Evolutionary conservation across 2,329 filamentous ascomycete genomes (phyloP), one percentile per base, ranked within the genome.

Genomic region (Huntiella moniliformis): DNA sequence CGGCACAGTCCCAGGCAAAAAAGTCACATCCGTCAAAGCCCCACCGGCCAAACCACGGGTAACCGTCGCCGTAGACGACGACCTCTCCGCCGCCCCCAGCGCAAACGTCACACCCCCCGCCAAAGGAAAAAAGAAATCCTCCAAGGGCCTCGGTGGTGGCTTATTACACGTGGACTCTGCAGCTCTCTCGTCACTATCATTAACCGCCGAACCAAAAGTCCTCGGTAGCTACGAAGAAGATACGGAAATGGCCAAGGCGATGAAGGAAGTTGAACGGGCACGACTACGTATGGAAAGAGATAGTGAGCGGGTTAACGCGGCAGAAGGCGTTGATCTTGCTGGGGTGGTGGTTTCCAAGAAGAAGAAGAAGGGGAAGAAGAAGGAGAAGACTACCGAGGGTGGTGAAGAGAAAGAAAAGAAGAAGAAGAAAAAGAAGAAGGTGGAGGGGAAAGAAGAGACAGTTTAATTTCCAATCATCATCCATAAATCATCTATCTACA

Each of bases 121-220:
- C 44, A 31, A 36, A 16, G 28, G 43, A 42, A 34, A 82, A 76
- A 56, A 53, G 61, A 3, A 68, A 66, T 37, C 55, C 57, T 74
- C 79, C 42, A 49, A 70, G 73, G 45, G 42, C 34, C 15, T 42
- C 28, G 22, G 22, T 28, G 22, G 22, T 39, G 64, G 69, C 4
- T 65, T 95, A 1, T 71, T 98, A 1, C 76, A 87, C 52, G 81
- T 96, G 1, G 86, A 95, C 61, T 93, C 86, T 33, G 88, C 82
- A 52, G 80, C 78, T 37, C 74, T 98, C 22, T 28, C 22, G 3
- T 28, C 22, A 28, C 22, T 28, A 28, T 28, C 22, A 28, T 28
- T 28, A 28, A 28, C 22, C 6, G 22, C 22, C 22, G 22, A 28
- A 28, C 22, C 22, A 28, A 28, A 28, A 28, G 22, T 28, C 2